Percentiles rank a stretch among this genome's conserved stretches.
phyloP scores from a whole-genome alignment of 164 flowering plant genomes.

The Stephania japonica region DNA sequence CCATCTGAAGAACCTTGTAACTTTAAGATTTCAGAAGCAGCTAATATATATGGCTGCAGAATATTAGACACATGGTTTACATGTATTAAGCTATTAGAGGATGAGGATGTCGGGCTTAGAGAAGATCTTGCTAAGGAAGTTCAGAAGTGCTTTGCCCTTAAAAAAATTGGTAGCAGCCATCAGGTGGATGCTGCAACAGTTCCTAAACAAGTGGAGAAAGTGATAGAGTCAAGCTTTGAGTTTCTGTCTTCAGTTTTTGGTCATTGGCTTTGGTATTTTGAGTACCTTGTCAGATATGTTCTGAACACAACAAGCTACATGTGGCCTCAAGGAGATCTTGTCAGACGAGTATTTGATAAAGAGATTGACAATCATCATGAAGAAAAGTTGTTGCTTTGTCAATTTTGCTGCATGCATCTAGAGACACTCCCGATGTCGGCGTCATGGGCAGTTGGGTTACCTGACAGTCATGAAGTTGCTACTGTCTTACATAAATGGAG shows the following conservation, averaged over 20 bases:
- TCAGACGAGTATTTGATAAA: conserved; percentile 88
- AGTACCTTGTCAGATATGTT: conserved; percentile 49
- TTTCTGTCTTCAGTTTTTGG: conserved; percentile 72
- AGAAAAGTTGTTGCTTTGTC: conserved; percentile 74
- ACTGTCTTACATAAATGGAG: conserved; percentile 53
- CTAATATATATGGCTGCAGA: conserved; percentile 42
- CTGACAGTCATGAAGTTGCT: conserved; percentile 11
- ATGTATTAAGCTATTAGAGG: conserved; percentile 81
- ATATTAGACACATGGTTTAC: conserved; percentile 68
- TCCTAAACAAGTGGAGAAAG: conserved; percentile 80
- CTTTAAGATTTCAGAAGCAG: conserved; percentile 33
- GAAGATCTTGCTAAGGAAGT: conserved; percentile 56
- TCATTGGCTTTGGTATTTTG: conserved; percentile 65
- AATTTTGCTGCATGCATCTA: conserved; percentile 73
- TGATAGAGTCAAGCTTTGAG: conserved; percentile 63
- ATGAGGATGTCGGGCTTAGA: conserved; percentile 76
- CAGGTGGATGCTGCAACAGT: conserved; percentile 22
- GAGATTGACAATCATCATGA: conserved; percentile 97
- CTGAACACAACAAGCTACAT: conserved; percentile 37
- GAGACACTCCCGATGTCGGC: conserved; percentile 45
- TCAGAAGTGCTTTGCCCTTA: conserved; percentile 41
- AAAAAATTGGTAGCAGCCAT: conserved; percentile 17
- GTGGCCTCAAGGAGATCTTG: conserved; percentile 59
- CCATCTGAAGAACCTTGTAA: conserved; percentile 21
- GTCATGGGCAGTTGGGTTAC: conserved; percentile 21